phyloP scores from a whole-genome alignment of 1,284 basidiomycete species.

The Volvariella surrecta region DNA sequence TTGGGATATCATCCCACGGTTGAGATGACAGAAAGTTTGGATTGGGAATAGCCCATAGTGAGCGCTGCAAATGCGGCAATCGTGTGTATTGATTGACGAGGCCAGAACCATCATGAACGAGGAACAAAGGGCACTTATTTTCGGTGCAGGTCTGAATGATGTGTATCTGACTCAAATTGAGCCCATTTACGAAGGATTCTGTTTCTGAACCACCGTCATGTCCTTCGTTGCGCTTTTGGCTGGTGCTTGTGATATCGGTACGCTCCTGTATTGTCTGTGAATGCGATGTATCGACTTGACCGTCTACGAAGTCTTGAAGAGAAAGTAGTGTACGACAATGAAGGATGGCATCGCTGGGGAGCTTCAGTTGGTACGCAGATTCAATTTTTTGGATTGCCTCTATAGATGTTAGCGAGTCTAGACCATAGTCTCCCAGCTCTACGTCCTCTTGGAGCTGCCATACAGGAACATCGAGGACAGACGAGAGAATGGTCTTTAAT shows the following conservation, averaged over 20 bases:
- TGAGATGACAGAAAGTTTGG: conserved; percentile 36
- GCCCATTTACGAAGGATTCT: no score
- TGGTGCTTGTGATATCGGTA: no score
- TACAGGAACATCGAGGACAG: conserved; percentile 36
- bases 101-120: conserved; percentile 69
- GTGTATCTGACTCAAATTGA: conserved; percentile 21
- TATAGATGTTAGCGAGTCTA: conserved; percentile 58
- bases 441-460: conserved; percentile 32
- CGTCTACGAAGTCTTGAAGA: conserved; percentile 18
- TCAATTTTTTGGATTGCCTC: conserved; percentile 43
- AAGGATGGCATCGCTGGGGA: conserved; percentile 33
- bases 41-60: conserved; percentile 54
- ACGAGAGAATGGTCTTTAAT: conserved; percentile 33
- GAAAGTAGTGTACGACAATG: conserved; percentile 23
- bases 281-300: background rate
- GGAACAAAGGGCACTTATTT: conserved; percentile 36
- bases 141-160: conserved; percentile 28
- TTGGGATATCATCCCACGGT: conserved; percentile 35
- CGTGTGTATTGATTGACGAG: conserved; percentile 42
- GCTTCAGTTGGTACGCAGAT: conserved; percentile 25
- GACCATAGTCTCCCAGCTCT: conserved; percentile 39
- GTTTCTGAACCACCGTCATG: conserved; percentile 9
- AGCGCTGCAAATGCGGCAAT: conserved; percentile 36
- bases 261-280: no score
- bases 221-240: conserved; percentile 2